Conservation (phyloP, 441 rosid species). For the Populus tomentosa region DNA sequence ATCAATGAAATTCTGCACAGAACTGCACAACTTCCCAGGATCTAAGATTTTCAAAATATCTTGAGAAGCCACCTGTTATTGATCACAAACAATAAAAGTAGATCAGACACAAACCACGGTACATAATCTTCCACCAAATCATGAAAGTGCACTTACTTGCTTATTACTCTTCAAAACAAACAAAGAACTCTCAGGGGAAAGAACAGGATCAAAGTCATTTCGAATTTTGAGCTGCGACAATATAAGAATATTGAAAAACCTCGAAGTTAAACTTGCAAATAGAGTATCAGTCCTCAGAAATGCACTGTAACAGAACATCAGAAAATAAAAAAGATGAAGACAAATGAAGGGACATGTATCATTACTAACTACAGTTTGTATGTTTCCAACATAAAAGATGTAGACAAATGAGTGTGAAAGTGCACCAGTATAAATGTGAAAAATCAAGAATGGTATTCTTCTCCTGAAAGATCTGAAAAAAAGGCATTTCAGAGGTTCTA, state of each 20-base stretch:
- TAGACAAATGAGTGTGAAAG: background rate
- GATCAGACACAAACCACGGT: constrained; percentile 22
- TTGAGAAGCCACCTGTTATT: constrained; percentile 72
- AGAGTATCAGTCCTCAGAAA: background rate
- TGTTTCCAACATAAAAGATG: background rate
- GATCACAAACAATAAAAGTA: constrained; percentile 9
- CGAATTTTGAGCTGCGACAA: constrained; percentile 87
- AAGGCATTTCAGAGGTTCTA: background rate
- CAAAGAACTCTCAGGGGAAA: constrained; percentile 99
- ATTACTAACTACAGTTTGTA: background rate
- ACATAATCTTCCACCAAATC: constrained; percentile 17
- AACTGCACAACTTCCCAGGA: constrained; percentile 72
- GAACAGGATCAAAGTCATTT: constrained; percentile 99
- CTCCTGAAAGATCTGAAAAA: background rate
- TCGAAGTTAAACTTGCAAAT: constrained; percentile 7
- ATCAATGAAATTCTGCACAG: constrained; percentile 93
- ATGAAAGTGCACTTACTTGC: constrained; percentile 50
- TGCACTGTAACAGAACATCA: background rate
- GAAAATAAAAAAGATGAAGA: too few species aligned
- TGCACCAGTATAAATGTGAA: background rate
- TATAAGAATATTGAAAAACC: constrained; percentile 13
- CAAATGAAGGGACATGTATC: background rate
- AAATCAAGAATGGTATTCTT: background rate
- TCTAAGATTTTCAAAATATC: constrained; percentile 91
- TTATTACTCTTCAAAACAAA: constrained; percentile 94